Evolutionary conservation across 305 asterid genomes (phyloP).

Genomic region (Fraxinus latifolia): DNA sequence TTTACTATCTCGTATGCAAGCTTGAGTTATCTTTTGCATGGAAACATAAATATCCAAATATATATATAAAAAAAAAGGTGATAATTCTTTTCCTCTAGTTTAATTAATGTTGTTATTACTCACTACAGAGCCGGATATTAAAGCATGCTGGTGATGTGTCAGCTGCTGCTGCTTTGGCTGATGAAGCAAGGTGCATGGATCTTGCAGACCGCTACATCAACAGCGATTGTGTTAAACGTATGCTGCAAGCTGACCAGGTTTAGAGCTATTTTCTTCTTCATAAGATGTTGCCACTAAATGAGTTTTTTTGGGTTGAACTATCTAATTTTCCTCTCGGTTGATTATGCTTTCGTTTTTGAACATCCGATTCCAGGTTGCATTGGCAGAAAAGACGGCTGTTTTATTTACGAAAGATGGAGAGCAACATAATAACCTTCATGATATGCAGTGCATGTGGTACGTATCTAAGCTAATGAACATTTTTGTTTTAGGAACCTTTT

Average conservation of each 20-base stretch:
- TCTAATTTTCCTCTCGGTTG: constrained; percentile 16
- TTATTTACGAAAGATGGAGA: constrained; percentile 98
- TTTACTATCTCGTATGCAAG: not conserved
- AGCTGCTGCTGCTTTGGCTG: constrained; percentile 94
- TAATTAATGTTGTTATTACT: constrained; percentile 20
- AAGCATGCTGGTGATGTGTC: constrained; percentile 92
- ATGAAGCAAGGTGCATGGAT: constrained; percentile 99
- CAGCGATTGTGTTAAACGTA: constrained; percentile 91
- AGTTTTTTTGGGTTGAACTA: not conserved
- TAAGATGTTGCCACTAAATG: not conserved
- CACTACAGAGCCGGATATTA: constrained; percentile 78
- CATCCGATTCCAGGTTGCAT: constrained; percentile 54
- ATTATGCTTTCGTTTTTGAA: constrained; percentile 18
- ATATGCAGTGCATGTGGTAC: constrained; percentile 99
- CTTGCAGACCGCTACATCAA: constrained; percentile 97
- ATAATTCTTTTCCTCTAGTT: not conserved
- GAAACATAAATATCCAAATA: not conserved
- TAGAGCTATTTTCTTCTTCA: not conserved
- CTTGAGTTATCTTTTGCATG: not conserved
- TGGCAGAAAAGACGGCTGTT: constrained; percentile 92
- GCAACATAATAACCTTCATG: constrained; percentile 91
- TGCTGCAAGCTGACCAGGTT: constrained; percentile 99
- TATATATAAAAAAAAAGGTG: not conserved
- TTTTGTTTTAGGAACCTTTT: constrained; percentile 9
- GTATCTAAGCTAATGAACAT: constrained; percentile 26